Conservation (phyloP, 1,284 basidiomycete genomes). For the Phellinidium pouzarii region DNA sequence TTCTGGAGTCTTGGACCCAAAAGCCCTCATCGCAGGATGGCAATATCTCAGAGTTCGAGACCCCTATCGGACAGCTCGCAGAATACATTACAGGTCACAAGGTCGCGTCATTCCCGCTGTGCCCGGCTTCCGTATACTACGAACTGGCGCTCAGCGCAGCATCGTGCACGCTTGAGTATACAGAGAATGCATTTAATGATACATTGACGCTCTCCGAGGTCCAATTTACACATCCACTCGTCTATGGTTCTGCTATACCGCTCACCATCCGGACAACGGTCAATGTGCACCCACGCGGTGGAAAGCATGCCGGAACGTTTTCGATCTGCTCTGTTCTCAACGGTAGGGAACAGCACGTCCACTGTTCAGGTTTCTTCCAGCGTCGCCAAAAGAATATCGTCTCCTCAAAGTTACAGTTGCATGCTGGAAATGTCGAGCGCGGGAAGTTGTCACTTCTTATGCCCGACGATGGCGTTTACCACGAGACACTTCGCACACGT, state of each 20-base stretch:
- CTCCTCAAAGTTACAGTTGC: constrained; percentile 33
- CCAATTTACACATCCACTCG: constrained; percentile 49
- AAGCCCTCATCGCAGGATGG: constrained; percentile 35
- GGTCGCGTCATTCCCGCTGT: constrained; percentile 52
- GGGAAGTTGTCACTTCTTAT: constrained; percentile 30
- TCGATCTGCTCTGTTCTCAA: constrained; percentile 35
- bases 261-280: constrained; percentile 37
- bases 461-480: constrained; percentile 21
- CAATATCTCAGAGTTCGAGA: constrained; percentile 44
- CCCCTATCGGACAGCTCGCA: constrained; percentile 39
- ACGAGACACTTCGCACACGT: constrained; percentile 49
- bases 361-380: constrained; percentile 45
- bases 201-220: constrained; percentile 37
- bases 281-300: constrained; percentile 30
- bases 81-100: constrained; percentile 48
- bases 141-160: constrained; percentile 44
- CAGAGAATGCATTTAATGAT: constrained; percentile 23
- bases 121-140: constrained; percentile 62
- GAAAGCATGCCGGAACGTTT: constrained; percentile 34
- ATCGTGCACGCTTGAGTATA: constrained; percentile 27
- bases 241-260: constrained; percentile 33
- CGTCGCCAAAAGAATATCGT: constrained; percentile 29
- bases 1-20: constrained; percentile 40
- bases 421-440: constrained; percentile 31
- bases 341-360: constrained; percentile 31